phyloP scores from a whole-genome alignment of 2,329 filamentous ascomycete species.

The Aureobasidium lini region DNA sequence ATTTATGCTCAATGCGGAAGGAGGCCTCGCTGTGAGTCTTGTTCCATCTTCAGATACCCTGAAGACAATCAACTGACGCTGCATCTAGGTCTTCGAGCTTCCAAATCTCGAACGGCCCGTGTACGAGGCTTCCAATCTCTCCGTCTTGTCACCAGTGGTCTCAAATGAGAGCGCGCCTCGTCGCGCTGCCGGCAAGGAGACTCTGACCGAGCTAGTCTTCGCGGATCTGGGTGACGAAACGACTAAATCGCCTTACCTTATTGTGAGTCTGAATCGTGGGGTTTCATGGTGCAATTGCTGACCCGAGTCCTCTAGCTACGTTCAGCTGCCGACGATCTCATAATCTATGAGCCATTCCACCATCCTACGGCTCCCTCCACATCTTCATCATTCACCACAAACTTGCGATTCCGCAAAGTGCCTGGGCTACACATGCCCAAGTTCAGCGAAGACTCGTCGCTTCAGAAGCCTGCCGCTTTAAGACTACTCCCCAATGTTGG shows the following conservation, averaged over 20 bases:
- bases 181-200: slow-evolving; percentile 64
- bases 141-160: slow-evolving; percentile 68
- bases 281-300: too few relatives aligned
- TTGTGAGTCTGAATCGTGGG: slow-evolving; percentile 49
- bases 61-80: background rate
- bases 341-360: slow-evolving; percentile 76
- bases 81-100: slow-evolving; percentile 62
- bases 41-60: too few relatives aligned
- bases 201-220: slow-evolving; percentile 70
- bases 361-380: slow-evolving; percentile 31
- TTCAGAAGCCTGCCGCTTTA: slow-evolving; percentile 46
- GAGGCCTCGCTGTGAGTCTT: slow-evolving; percentile 61
- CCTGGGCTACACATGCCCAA: slow-evolving; percentile 60
- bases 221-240: slow-evolving; percentile 75
- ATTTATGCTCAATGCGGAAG: slow-evolving; percentile 70
- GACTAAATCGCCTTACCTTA: slow-evolving; percentile 66
- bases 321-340: slow-evolving; percentile 71
- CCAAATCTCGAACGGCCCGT: slow-evolving; percentile 64
- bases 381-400: slow-evolving; percentile 42
- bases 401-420: slow-evolving; percentile 69
- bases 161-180: slow-evolving; percentile 63
- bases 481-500: slow-evolving; percentile 57
- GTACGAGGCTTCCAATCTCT: slow-evolving; percentile 68
- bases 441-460: slow-evolving; percentile 41
- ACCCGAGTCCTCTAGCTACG: slow-evolving; percentile 50